Evolutionary conservation across 371 early-diverging fungal genomes (phyloP).

Genomic region (Rhizopus stolonifer): DNA sequence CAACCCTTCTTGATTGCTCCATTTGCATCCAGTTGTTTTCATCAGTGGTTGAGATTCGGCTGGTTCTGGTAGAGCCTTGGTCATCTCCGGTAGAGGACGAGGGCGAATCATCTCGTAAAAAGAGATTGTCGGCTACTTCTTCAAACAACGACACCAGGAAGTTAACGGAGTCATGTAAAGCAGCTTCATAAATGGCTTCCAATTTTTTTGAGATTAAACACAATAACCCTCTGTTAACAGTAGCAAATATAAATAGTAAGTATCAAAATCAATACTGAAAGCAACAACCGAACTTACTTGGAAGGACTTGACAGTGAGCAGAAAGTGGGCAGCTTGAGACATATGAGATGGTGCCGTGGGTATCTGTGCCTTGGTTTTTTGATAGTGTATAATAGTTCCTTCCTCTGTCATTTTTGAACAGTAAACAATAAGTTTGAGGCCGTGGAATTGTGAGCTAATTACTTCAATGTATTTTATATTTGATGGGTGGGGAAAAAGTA

Average conservation of each 20-base stretch:
- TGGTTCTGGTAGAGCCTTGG: not conserved
- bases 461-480: conserved; percentile 11
- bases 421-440: conserved; percentile 7
- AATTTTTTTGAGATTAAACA: not conserved
- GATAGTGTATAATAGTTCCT: conserved; percentile 15
- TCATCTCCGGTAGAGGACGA: not conserved
- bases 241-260: conserved; percentile 5
- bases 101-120: not conserved
- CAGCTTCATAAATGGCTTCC: not conserved
- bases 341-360: not conserved
- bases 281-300: conserved; percentile 8
- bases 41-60: not conserved
- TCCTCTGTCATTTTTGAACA: conserved; percentile 16
- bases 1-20: conserved; percentile 1
- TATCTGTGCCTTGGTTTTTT: conserved; percentile 4
- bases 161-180: not conserved
- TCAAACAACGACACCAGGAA: not conserved
- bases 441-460: conserved; percentile 14
- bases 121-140: not conserved
- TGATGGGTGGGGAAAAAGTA: conserved; percentile 9
- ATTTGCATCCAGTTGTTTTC: not conserved
- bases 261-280: conserved; percentile 8
- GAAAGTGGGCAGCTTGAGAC: conserved; percentile 7
- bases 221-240: not conserved
- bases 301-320: conserved; percentile 14